Percentiles rank a stretch among this genome's conserved stretches.
phyloP scores from a whole-genome alignment of 352 stramenopile genomes.

The Plasmopara muralis region DNA sequence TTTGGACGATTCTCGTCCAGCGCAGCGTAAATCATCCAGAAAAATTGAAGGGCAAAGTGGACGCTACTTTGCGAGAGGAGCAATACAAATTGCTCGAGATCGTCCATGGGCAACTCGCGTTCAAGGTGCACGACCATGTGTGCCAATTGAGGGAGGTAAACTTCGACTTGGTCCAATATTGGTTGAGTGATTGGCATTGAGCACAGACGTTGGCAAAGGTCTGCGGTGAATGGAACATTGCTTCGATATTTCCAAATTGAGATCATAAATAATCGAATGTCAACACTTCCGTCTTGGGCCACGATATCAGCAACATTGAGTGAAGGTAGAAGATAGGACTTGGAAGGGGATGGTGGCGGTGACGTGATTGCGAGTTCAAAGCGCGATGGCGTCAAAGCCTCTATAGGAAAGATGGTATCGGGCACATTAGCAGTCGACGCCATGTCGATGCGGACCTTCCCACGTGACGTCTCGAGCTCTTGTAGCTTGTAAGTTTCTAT shows the following conservation, averaged over 20 bases:
- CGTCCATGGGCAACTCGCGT: constrained; percentile 62
- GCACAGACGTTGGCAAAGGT: constrained; percentile 55
- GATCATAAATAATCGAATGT: constrained; percentile 68
- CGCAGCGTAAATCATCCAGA: constrained; percentile 78
- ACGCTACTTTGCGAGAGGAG: constrained; percentile 67
- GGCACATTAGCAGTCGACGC: constrained; percentile 10
- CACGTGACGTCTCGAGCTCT: background rate
- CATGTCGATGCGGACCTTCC: constrained; percentile 7
- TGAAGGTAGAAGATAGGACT: constrained; percentile 7
- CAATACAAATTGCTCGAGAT: constrained; percentile 77
- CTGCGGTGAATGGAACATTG: constrained; percentile 47
- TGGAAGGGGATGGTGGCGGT: constrained; percentile 17
- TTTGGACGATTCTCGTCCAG: constrained; percentile 78
- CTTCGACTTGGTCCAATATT: constrained; percentile 71
- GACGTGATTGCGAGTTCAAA: constrained; percentile 4
- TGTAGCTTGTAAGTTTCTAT: background rate
- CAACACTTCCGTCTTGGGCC: constrained; percentile 37
- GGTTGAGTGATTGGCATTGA: constrained; percentile 39
- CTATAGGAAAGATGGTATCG: constrained; percentile 2
- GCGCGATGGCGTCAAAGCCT: background rate
- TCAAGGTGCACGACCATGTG: constrained; percentile 83
- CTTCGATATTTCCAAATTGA: constrained; percentile 68
- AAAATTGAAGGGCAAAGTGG: constrained; percentile 78
- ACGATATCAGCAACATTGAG: constrained; percentile 33
- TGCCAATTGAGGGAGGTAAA: constrained; percentile 72